phyloP scores from a whole-genome alignment of 768 basidiomycete genomes.

The Amanita muscaria region DNA sequence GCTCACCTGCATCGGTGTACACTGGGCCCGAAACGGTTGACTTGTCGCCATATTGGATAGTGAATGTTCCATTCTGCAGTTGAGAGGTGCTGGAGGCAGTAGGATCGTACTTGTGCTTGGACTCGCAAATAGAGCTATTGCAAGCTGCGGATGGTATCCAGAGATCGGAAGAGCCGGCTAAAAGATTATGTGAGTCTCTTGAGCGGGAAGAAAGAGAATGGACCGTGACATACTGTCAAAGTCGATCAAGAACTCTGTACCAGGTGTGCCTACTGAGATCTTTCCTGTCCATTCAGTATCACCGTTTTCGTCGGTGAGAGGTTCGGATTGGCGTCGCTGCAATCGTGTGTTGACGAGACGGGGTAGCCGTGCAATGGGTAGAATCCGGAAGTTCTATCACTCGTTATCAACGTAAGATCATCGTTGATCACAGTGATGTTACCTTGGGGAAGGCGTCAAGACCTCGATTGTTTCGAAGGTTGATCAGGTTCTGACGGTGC shows the following conservation, averaged over 20 bases:
- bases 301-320: slow-evolving; percentile 25
- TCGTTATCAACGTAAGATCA: background rate
- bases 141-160: slow-evolving; percentile 5
- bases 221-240: slow-evolving; percentile 31
- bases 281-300: slow-evolving; percentile 32
- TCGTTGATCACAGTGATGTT: background rate
- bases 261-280: slow-evolving; percentile 30
- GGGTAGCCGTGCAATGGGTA: slow-evolving; percentile 16
- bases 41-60: slow-evolving; percentile 35
- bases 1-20: slow-evolving; percentile 26
- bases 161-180: slow-evolving; percentile 5
- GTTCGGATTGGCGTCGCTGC: slow-evolving; percentile 24
- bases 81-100: background rate
- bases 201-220: background rate
- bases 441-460: slow-evolving; percentile 11
- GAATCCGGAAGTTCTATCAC: slow-evolving; percentile 21
- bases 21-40: slow-evolving; percentile 29
- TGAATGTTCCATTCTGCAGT: background rate
- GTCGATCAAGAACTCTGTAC: slow-evolving; percentile 29
- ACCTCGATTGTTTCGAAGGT: slow-evolving; percentile 25
- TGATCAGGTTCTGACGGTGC: slow-evolving; percentile 30
- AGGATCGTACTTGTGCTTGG: slow-evolving; percentile 5
- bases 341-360: slow-evolving; percentile 2
- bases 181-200: background rate
- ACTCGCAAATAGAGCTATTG: background rate